A percentile compares a stretch with the other conserved stretches of the same genome.
These are phyloP conservation scores for Candida namnaoensis DNA, from an alignment of 805 yeast species.

Conservation along the genomic window DNA sequence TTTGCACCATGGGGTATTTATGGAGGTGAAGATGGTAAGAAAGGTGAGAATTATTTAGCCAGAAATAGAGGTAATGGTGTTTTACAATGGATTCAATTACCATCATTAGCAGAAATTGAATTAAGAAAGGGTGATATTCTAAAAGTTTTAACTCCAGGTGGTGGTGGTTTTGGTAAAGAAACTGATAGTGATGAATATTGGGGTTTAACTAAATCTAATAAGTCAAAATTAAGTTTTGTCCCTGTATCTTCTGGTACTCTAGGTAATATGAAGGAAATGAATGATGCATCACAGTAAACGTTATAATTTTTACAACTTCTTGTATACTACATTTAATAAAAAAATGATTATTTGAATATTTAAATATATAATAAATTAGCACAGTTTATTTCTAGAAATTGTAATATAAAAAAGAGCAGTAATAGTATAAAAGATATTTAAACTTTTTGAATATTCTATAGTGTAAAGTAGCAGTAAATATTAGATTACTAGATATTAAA, in stretches of 20 bases:
- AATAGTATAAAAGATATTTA: too few species aligned
- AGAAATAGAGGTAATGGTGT: conserved; percentile 22
- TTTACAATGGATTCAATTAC: conserved; percentile 24
- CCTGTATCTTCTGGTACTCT: conserved; percentile 16
- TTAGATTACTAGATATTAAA: too few species aligned
- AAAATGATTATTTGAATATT: too few species aligned
- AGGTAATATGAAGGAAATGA: conserved; percentile 9
- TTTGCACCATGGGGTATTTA: conserved; percentile 45
- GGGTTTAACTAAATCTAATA: conserved; percentile 9
- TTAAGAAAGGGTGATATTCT: conserved; percentile 29
- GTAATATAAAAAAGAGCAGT: too few species aligned
- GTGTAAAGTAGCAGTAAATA: too few species aligned
- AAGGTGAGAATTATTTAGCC: conserved; percentile 33
- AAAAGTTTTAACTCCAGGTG: conserved; percentile 32
- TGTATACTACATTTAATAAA: too few species aligned
- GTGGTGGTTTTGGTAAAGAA: conserved; percentile 35
- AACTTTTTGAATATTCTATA: too few species aligned
- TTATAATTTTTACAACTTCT: too few species aligned
- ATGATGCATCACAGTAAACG: conserved; percentile 13
- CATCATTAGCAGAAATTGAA: conserved; percentile 24
- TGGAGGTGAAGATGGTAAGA: conserved; percentile 44
- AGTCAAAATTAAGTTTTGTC: conserved; percentile 3
- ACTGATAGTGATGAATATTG: conserved; percentile 16
- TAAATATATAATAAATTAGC: too few species aligned
- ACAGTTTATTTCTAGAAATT: too few species aligned